Evolutionary conservation across 495 filamentous ascomycete species (phyloP).

Genomic region (Penicillium bialowiezense): DNA sequence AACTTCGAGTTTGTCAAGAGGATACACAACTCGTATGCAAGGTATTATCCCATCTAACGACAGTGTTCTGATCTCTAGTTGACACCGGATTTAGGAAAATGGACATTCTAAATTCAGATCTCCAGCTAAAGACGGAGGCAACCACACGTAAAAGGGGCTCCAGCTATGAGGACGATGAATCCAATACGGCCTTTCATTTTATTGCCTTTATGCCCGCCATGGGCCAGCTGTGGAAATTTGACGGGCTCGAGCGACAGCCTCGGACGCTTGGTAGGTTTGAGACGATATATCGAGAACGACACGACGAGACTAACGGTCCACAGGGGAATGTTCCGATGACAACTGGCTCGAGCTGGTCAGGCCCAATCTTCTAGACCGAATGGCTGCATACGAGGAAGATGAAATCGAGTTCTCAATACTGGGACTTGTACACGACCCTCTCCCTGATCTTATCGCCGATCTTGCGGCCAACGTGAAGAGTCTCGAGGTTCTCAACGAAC

Average conservation of each 20-base stretch:
- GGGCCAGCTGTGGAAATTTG: constrained; percentile 80
- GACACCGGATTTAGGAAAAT: constrained; percentile 50
- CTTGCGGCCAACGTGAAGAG: constrained; percentile 47
- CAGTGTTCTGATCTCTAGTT: background rate
- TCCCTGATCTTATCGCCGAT: constrained; percentile 35
- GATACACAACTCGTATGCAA: constrained; percentile 83
- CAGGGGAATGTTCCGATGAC: constrained; percentile 35
- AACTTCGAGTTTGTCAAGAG: constrained; percentile 73
- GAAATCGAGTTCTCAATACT: constrained; percentile 59
- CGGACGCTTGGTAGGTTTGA: constrained; percentile 59
- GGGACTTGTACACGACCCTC: constrained; percentile 52
- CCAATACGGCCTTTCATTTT: constrained; percentile 72
- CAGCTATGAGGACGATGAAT: constrained; percentile 37
- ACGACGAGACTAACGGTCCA: background rate
- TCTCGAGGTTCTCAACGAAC: constrained; percentile 33
- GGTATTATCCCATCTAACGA: constrained; percentile 44
- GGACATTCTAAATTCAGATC: constrained; percentile 76
- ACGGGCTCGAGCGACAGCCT: constrained; percentile 77
- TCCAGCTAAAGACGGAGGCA: constrained; percentile 62
- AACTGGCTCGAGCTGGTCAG: constrained; percentile 51
- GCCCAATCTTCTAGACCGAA: constrained; percentile 46
- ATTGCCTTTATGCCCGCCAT: constrained; percentile 82
- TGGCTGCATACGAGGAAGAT: constrained; percentile 51
- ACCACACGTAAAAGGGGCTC: constrained; percentile 42
- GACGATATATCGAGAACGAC: background rate